Base-by-base conservation (phyloP, 805 yeast genomes). In the Ogataea nonfermentans region DNA sequence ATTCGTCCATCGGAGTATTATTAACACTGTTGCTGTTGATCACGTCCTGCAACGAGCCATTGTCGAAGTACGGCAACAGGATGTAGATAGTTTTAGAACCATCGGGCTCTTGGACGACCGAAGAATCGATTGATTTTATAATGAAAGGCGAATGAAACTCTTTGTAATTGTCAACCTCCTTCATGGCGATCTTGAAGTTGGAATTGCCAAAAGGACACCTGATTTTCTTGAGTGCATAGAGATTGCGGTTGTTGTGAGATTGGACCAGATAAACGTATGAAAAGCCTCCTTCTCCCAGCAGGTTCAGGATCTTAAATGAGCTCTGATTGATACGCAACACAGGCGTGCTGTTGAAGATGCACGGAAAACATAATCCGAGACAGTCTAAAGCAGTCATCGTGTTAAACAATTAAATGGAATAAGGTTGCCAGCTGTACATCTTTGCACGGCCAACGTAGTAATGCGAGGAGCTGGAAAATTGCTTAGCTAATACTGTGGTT, bases 261-360 rank as follows among this genome's bases (percentile, higher is more conserved):
- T 78, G 70, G 3, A 89, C 95, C 15, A 88, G 66, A 55, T 90
- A 90, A 7, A 87, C 95, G 51, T 84, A 88, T 0, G 95, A 81
- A 56, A 84, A 84, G 10, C 93, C 95, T 2, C 95, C 95, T 65
- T 89, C 97, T 8, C 95, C 96, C 6, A 90, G 66, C n/a, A 90
- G 70, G 43, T 78, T 73, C 38, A 79, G 63, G 12, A 90, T 81
- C 51, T 68, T 70, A 65, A 82, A 85, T 33, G 68, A 67, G 25
- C 76, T 70, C 40, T 77, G 76, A 58, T 84, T 84, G 47, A 90
- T 75, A 12, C 68, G 55, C 9, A 89, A 64, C 7, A 71, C 70
- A 1, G 93, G 90, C 11, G 75, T 57, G 31, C 41, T 38, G 37
- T 47, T 52, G 24, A 55, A 33, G 59, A 71, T 50, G 48, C 79